These are phyloP conservation scores for Didymosphaeria variabile DNA, from an alignment of 2,329 filamentous ascomycete species.

Conservation along the genomic window DNA sequence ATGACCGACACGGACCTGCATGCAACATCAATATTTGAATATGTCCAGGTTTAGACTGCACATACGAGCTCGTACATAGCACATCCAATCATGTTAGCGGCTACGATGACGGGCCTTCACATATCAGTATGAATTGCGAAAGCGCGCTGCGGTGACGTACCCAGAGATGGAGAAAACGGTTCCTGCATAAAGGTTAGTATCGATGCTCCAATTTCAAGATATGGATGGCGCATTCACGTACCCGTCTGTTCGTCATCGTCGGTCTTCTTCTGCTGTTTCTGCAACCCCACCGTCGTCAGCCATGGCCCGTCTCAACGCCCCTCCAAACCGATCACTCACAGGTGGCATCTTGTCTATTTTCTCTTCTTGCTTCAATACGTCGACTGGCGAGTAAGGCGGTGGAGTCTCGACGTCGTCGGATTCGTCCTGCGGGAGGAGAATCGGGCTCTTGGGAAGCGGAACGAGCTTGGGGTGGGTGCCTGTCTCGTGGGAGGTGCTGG, in stretches of 20 bases:
- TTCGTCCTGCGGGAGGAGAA: conserved; percentile 38
- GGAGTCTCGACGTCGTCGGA: conserved; percentile 28
- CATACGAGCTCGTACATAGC: conserved; percentile 98
- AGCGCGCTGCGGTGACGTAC: conserved; percentile 49
- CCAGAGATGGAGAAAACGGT: conserved; percentile 76
- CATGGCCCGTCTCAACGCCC: conserved; percentile 12
- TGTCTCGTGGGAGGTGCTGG: conserved; percentile 32
- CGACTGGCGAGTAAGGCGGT: conserved; percentile 30
- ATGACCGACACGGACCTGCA: conserved; percentile 87
- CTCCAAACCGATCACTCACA: conserved; percentile 38
- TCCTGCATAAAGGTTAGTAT: conserved; percentile 51
- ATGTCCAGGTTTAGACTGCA: conserved; percentile 16
- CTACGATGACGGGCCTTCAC: conserved; percentile 84
- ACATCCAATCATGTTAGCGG: conserved; percentile 98
- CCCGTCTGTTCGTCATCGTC: conserved; percentile 65
- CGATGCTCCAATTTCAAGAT: background rate
- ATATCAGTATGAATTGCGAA: conserved; percentile 37
- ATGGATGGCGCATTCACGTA: conserved; percentile 38
- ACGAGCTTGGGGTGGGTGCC: conserved; percentile 40
- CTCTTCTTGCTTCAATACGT: conserved; percentile 21
- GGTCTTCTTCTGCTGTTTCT: conserved; percentile 47
- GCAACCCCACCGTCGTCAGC: conserved; percentile 39
- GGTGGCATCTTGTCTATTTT: conserved; percentile 47
- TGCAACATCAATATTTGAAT: conserved; percentile 21
- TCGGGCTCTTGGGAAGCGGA: conserved; percentile 49